Conservation (phyloP, 768 basidiomycete genomes). For the Rhodotorula taiwanensis region DNA sequence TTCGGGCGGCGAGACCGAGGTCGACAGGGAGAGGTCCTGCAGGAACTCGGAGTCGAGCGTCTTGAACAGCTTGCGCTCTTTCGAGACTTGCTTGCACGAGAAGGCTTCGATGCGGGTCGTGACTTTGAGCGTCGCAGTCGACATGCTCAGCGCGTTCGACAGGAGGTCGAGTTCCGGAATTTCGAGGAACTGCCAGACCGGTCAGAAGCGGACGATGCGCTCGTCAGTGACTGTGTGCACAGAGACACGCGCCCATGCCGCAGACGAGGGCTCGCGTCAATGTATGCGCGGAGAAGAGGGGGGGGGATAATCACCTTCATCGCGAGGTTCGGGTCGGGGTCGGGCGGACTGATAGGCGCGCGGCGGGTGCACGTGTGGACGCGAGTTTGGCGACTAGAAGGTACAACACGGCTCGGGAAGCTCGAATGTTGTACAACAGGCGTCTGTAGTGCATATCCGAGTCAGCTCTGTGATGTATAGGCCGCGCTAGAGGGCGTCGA, state of each 20-base stretch:
- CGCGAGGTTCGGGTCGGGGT: background rate
- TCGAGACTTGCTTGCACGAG: constrained; percentile 93
- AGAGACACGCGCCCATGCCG: background rate
- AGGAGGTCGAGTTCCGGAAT: constrained; percentile 40
- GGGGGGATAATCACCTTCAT: constrained; percentile 6
- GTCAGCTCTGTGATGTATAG: too few species aligned
- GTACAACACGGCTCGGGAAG: background rate
- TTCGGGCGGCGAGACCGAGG: constrained; percentile 63
- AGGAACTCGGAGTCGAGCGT: constrained; percentile 81
- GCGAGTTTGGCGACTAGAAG: background rate
- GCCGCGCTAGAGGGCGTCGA: too few species aligned
- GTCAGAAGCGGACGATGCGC: too few species aligned
- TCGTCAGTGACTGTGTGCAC: too few species aligned
- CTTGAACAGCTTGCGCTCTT: constrained; percentile 94
- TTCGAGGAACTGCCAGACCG: constrained; percentile 35
- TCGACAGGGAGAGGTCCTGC: constrained; percentile 59
- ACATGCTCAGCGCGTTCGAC: constrained; percentile 37
- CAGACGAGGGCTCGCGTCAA: too few species aligned
- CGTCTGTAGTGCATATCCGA: too few species aligned
- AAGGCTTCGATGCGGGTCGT: constrained; percentile 70
- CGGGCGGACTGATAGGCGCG: too few species aligned
- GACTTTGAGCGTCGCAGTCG: constrained; percentile 30
- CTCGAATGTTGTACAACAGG: too few species aligned
- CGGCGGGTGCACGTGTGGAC: background rate
- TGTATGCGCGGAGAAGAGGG: background rate